Evolutionary conservation across 345 rosid genomes (phyloP).

Genomic region (Eucalyptus cladocalyx): DNA sequence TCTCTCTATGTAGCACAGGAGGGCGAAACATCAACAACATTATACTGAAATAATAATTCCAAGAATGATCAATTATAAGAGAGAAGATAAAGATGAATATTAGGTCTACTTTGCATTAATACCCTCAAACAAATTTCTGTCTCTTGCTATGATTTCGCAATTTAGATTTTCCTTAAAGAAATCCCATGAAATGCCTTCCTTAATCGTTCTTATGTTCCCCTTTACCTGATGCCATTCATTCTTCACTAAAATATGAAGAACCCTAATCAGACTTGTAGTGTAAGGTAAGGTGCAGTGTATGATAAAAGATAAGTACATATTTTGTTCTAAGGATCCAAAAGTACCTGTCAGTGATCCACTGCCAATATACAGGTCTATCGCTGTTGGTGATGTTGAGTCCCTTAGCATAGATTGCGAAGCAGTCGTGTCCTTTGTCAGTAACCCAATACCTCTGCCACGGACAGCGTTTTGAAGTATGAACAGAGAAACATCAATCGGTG

Average conservation of each 20-base stretch:
- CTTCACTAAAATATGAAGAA: background rate
- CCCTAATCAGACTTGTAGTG: accelerated
- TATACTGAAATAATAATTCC: background rate
- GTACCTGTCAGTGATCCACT: background rate
- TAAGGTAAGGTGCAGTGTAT: accelerated
- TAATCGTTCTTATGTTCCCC: background rate
- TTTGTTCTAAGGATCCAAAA: background rate
- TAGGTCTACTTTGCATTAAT: accelerated
- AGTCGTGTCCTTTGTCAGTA: accelerated
- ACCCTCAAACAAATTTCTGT: background rate
- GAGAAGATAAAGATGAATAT: background rate
- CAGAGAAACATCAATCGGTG: background rate
- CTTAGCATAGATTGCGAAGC: background rate
- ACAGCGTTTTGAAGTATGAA: background rate
- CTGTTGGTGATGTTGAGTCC: background rate
- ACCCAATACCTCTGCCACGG: background rate
- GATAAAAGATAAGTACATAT: background rate
- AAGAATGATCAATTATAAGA: background rate
- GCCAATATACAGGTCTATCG: background rate
- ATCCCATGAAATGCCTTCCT: background rate
- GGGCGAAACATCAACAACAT: background rate
- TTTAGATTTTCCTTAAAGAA: background rate
- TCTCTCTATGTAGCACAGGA: background rate
- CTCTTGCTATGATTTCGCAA: background rate
- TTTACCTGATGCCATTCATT: background rate